Evolutionary conservation across 225 moss, liverwort and hornwort species (phyloP).

Genomic region (Sphagnum contortum): DNA sequence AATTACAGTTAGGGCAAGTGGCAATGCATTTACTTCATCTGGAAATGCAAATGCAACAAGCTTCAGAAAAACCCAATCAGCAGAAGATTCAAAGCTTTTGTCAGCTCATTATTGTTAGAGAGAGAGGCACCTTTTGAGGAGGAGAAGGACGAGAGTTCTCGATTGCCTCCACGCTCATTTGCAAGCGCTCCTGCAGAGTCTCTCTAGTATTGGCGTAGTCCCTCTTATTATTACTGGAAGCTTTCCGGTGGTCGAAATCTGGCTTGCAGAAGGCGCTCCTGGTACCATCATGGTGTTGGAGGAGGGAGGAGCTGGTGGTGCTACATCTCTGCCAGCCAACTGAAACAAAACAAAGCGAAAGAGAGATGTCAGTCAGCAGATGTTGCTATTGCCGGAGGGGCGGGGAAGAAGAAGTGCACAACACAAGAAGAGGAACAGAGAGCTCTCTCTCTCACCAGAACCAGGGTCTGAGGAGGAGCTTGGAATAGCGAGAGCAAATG

Average conservation of each 20-base stretch:
- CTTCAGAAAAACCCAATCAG: too few relatives aligned
- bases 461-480: constrained; percentile 33
- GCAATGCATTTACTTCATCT: too few relatives aligned
- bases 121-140: constrained; percentile 13
- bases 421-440: neutral
- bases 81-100: too few relatives aligned
- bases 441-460: constrained; percentile 20
- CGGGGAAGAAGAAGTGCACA: neutral
- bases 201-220: constrained; percentile 31
- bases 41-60: too few relatives aligned
- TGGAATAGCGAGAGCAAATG: constrained; percentile 22
- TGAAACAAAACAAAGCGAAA: constrained; percentile 3
- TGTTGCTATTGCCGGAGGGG: neutral
- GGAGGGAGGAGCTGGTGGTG: constrained; percentile 7
- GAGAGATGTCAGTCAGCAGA: neutral
- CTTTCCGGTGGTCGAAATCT: constrained; percentile 19
- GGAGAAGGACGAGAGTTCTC: constrained; percentile 31
- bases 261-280: constrained; percentile 54
- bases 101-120: neutral
- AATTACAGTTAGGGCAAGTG: too few relatives aligned
- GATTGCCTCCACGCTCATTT: constrained; percentile 52
- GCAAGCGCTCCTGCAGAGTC: constrained; percentile 45
- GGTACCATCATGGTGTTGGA: constrained; percentile 25
- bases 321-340: constrained; percentile 31
- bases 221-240: constrained; percentile 18